Base-by-base conservation (phyloP, 2,329 filamentous ascomycete species). In the Colletotrichum simmondsii region DNA sequence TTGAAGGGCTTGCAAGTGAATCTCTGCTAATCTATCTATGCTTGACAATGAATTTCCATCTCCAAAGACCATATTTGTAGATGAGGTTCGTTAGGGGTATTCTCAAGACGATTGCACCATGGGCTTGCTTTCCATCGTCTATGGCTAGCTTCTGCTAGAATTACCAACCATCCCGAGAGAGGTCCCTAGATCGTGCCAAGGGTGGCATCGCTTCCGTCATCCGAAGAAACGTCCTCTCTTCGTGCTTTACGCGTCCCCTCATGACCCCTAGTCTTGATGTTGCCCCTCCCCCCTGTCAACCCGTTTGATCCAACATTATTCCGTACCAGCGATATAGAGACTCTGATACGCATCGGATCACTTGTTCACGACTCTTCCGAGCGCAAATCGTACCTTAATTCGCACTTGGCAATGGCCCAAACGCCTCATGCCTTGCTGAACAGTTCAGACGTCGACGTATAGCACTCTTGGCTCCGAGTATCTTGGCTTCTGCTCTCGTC, bases 261-360 rank as follows among this genome's bases (percentile, higher is more conserved):
- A 6, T 37, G 37, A 35, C 54, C n/a, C 71, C 67, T 57, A 37
- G 67, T 56, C 24, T 64, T 42, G 11, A 59, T 24, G 6, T 12
- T 10, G 28, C 32, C 32, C 32, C 32, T 11, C 5, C 30, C 28
- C 46, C 71, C 54, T 37, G 56, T 22, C 28, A 37, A 24, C 19
- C 22, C 19, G 46, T 71, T 73, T 66, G 66, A 66, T 66, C 60
- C 46, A 56, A 62, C 28, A 12, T 37, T 65, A 37, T 67, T 63
- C 62, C 57, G 49, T 72, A 53, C 70, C 62, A 73, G 28, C 42
- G 30, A 63, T 26, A 54, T n/a, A 10, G 16, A 32, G 24, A 35
- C 32, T 73, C 46, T 72, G 68, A 72, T n/a, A 72, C 68, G 57
- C 37, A 16, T 56, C 62, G 62, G 56, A 62, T 72, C 35, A 52